These are phyloP conservation scores for Nicotiana obtusifolia DNA, from an alignment of 257 asterid genomes.

Conservation along the genomic window DNA sequence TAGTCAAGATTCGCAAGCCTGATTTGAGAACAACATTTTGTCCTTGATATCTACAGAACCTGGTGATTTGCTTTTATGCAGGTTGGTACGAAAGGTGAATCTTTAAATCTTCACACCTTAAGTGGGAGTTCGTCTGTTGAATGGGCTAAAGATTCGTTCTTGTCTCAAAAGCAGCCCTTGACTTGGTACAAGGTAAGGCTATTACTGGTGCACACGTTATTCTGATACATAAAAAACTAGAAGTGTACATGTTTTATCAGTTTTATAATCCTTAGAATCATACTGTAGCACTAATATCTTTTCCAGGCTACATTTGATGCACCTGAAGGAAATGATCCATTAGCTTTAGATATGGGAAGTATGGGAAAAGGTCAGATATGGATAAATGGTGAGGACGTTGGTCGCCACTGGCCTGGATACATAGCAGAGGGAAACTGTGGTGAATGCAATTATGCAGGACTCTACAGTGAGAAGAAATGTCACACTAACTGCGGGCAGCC, in stretches of 20 bases:
- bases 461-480: conserved; percentile 9
- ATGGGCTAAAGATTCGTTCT: neutral
- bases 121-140: conserved; percentile 8
- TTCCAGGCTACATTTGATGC: conserved; percentile 19
- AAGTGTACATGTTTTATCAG: neutral
- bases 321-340: conserved; percentile 21
- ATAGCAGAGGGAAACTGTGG: neutral
- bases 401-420: conserved; percentile 13
- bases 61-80: neutral
- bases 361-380: conserved; percentile 25
- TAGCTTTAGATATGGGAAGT: conserved; percentile 16
- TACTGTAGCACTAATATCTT: neutral
- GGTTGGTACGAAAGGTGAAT: conserved; percentile 16
- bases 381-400: conserved; percentile 14
- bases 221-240: neutral
- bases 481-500: conserved; percentile 14
- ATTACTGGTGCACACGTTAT: neutral
- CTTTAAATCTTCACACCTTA: neutral
- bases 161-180: conserved; percentile 13
- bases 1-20: neutral
- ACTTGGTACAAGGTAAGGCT: conserved; percentile 18
- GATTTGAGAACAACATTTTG: neutral
- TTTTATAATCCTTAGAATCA: neutral
- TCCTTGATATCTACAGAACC: neutral
- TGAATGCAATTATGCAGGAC: conserved; percentile 5